Percentiles rank a stretch among this genome's conserved stretches.
Conservation (phyloP, 768 basidiomycete genomes). For the Amanita inopinata region DNA sequence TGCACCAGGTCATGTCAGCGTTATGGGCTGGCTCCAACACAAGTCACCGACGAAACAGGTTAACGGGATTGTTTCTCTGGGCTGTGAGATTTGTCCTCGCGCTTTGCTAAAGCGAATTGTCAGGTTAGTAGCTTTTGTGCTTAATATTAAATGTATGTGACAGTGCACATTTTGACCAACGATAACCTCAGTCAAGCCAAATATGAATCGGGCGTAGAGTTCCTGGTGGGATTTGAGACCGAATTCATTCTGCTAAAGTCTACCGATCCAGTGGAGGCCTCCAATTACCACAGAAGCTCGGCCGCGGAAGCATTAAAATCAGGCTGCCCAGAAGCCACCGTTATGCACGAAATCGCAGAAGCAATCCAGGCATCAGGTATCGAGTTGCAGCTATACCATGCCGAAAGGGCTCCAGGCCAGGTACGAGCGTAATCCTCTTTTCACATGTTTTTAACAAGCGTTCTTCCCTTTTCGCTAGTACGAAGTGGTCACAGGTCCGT, state of each 20-base stretch:
- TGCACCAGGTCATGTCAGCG: constrained; percentile 47
- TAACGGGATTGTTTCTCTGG: constrained; percentile 23
- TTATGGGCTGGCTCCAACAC: constrained; percentile 65
- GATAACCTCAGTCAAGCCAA: constrained; percentile 25
- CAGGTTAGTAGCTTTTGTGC: constrained; percentile 30
- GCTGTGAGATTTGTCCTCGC: constrained; percentile 50
- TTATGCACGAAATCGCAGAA: constrained; percentile 51
- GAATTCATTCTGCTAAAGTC: constrained; percentile 60
- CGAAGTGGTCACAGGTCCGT: constrained; percentile 60
- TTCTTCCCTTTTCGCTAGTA: constrained; percentile 26
- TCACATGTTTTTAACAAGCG: neutral
- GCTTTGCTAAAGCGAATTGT: constrained; percentile 40
- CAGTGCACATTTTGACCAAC: neutral
- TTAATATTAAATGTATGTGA: neutral
- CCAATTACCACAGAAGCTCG: constrained; percentile 41
- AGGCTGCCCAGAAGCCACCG: constrained; percentile 35
- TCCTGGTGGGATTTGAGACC: constrained; percentile 59
- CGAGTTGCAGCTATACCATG: constrained; percentile 58
- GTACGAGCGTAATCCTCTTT: constrained; percentile 19
- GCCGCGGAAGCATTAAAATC: constrained; percentile 27
- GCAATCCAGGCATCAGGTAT: constrained; percentile 38
- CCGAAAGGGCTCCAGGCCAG: constrained; percentile 66
- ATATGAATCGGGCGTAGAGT: constrained; percentile 24
- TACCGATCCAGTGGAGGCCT: constrained; percentile 33
- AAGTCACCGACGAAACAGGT: constrained; percentile 30